Percentiles rank a stretch among this genome's conserved stretches.
These are phyloP conservation scores for Calocybe cyanea DNA, from an alignment of 768 basidiomycete genomes.

Conservation along the genomic window DNA sequence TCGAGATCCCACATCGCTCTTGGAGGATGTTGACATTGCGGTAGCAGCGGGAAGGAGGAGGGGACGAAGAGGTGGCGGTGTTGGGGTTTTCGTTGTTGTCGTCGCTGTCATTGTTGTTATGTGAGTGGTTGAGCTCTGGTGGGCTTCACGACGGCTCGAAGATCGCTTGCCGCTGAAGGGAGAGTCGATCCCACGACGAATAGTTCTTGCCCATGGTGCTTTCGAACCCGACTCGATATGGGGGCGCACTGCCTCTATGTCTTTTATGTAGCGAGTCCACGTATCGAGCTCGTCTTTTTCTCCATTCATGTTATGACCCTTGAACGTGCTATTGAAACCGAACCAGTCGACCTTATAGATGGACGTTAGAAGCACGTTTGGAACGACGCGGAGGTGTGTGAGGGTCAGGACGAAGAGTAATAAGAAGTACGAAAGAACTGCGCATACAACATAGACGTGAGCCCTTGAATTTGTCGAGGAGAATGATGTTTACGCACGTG, in stretches of 20 bases:
- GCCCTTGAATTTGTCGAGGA: background rate
- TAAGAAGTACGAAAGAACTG: constrained; percentile 56
- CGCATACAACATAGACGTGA: background rate
- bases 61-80: constrained; percentile 12
- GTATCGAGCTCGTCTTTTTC: constrained; percentile 5
- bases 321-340: constrained; percentile 9
- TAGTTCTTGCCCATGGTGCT: constrained; percentile 48
- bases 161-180: constrained; percentile 39
- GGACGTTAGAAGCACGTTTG: constrained; percentile 49
- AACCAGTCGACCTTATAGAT: constrained; percentile 63
- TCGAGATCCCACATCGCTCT: constrained; percentile 29
- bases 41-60: constrained; percentile 27
- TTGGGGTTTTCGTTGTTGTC: constrained; percentile 18
- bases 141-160: constrained; percentile 1
- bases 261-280: constrained; percentile 15
- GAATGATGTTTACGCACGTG: constrained; percentile 38
- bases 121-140: background rate
- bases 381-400: constrained; percentile 38
- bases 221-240: constrained; percentile 20
- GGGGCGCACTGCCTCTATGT: constrained; percentile 19
- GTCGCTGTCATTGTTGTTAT: background rate
- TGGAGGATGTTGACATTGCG: constrained; percentile 16
- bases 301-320: background rate
- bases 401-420: constrained; percentile 43
- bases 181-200: constrained; percentile 54